Base-by-base conservation (phyloP, 805 yeast genomes). In the Barnettozyma salicaria region DNA sequence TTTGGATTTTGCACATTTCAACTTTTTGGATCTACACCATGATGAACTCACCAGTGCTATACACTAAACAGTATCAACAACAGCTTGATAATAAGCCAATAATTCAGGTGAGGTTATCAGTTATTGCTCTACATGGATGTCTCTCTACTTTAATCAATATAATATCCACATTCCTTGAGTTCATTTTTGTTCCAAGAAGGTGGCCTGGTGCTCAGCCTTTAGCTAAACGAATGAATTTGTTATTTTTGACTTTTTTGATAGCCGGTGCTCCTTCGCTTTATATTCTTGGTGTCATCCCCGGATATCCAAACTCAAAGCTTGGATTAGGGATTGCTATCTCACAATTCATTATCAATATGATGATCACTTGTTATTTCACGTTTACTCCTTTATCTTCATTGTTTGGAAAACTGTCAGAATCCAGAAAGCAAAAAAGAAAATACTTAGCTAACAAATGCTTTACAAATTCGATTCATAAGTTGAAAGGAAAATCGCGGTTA, bases 21-120 rank as follows among this genome's bases (percentile, higher is more conserved):
- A 64, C 77, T 23, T 85, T 81, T 56, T 85, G 95, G 95, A 74
- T 76, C 40, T 85, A 77, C 52, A 80, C 88, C 0, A 56, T 79
- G 30, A 72, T 71, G 53, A 82, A 85, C 53, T 65, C 88, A 0
- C 78, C 84, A 1, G 70, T 83, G 0, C 61, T 85, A 20, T 84
- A 80, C 55, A 79, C 87, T 0, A 60, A 61, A 26, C 61, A 72
- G 36, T 82, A 80, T 51, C 63, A 63, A 34, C 76, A 73, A 27
- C 53, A 64, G 6, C 45, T 65, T 31, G 71, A 82, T 49, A 79
- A 74, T 52, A 72, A 70, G 22, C 94, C 95, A 1, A 65, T 79
- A 1, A 41, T 58, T 4, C 78, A 78, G 38, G 67, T 76, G 1
- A 64, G 66, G 13, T 52, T 80, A 17, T 65, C 87, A 0, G 71